Conservation (phyloP, 192 early-diverging fungal genomes). For the Coemansia sp. region DNA sequence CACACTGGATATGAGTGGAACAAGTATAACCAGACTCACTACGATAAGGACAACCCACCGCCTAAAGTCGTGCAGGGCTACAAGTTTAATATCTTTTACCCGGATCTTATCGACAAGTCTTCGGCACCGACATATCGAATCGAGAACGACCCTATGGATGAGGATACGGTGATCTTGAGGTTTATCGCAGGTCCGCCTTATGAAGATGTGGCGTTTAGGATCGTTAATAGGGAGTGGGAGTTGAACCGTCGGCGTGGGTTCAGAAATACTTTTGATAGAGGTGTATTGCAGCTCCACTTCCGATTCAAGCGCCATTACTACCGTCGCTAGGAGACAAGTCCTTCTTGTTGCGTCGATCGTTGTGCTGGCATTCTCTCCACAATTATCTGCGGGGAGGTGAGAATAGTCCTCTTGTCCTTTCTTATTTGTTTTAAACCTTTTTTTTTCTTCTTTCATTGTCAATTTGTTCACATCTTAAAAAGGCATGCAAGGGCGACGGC, state of each 20-base stretch:
- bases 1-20: slow-evolving; percentile 99
- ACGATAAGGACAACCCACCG: slow-evolving; percentile 95
- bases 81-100: slow-evolving; percentile 99
- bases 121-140: slow-evolving; percentile 87
- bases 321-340: slow-evolving; percentile 52
- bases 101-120: slow-evolving; percentile 92
- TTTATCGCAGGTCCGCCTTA: slow-evolving; percentile 97
- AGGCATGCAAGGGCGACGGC: slow-evolving; percentile 25
- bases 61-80: slow-evolving; percentile 97
- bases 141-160: slow-evolving; percentile 62
- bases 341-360: not conserved
- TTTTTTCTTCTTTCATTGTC: not conserved
- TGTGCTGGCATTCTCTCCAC: not conserved
- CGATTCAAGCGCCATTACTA: slow-evolving; percentile 82
- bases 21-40: slow-evolving; percentile 99
- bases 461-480: not conserved
- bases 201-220: slow-evolving; percentile 96
- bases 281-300: slow-evolving; percentile 80
- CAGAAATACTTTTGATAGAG: slow-evolving; percentile 75
- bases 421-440: not conserved
- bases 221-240: slow-evolving; percentile 97
- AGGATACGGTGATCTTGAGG: slow-evolving; percentile 83
- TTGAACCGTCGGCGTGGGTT: slow-evolving; percentile 86
- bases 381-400: not conserved
- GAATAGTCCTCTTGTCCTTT: not conserved